Evolutionary conservation across 139 green algal species (phyloP).

Genomic region (Penium margaritaceum): DNA sequence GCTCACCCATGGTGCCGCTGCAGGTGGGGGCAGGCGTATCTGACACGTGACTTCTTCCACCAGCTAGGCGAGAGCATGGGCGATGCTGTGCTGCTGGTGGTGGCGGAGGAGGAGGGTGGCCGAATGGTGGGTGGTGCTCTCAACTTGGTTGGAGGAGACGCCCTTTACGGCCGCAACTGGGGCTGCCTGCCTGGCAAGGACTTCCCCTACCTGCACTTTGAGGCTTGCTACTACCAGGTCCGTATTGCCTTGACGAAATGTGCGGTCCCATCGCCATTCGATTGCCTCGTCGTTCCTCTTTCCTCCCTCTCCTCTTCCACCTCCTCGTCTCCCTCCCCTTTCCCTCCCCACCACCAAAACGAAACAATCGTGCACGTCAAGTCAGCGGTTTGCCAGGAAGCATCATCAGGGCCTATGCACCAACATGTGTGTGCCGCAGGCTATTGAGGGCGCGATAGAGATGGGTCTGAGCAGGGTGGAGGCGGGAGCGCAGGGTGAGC

Average conservation of each 20-base stretch:
- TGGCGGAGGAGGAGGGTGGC: constrained; percentile 55
- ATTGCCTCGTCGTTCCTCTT: not conserved
- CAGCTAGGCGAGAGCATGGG: constrained; percentile 60
- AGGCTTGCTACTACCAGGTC: constrained; percentile 81
- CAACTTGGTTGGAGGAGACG: constrained; percentile 76
- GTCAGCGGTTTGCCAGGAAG: too few relatives aligned
- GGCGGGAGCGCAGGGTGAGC: not conserved
- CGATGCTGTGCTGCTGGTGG: constrained; percentile 69
- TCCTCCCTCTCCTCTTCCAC: not conserved
- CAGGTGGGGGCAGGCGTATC: constrained; percentile 72
- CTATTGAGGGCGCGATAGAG: not conserved
- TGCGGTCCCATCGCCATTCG: not conserved
- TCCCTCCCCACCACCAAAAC: not conserved
- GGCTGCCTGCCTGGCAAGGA: constrained; percentile 55
- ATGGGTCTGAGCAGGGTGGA: not conserved
- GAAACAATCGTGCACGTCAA: too few relatives aligned
- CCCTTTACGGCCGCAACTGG: constrained; percentile 85
- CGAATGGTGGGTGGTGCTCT: constrained; percentile 69
- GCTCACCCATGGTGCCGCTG: too few relatives aligned
- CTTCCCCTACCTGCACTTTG: constrained; percentile 77
- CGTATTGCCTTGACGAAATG: not conserved
- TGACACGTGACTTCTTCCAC: constrained; percentile 81
- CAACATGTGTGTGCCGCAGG: too few relatives aligned
- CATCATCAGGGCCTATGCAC: too few relatives aligned
- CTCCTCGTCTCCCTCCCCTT: not conserved